Evolutionary conservation across 1,284 basidiomycete species (phyloP), one percentile per base, ranked within the genome.

Genomic region (Rhizopogon parksii): DNA sequence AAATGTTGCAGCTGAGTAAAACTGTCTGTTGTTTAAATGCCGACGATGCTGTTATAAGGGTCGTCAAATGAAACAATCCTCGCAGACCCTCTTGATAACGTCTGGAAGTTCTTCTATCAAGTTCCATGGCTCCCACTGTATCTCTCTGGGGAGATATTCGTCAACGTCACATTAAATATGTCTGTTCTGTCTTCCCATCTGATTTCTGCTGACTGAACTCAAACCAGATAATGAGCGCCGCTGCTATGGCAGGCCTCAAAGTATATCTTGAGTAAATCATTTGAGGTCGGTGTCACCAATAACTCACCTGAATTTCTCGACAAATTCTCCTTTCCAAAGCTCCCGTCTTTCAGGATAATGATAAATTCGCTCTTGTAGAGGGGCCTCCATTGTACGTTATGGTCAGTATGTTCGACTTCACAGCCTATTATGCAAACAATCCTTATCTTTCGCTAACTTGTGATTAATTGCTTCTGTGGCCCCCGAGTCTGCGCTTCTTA

Each of bases 381-480:
- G 71, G 70, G 69, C 71, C 39, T 70, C 82, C 53, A 83, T 85
- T 60, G 75, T 80, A 34, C 74, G 72, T 55, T 79, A 82, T 67
- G 69, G 82, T 77, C 65, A 73, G 80, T 77, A 14, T 15, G 4
- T 40, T 19, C 2, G n/a, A 6, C 32, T 32, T 17, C 40, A 12
- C 15, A 19, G n/a, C 11, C 15, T 17, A 17, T 25, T 9, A 40
- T 15, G 2, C 0, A 25, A 6, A 25, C 4, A 9, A 40, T 30
- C 9, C 27, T 48, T 34, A n/a, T n/a, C 24, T 15, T 21, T 5
- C 37, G 36, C 49, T 56, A 21, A 45, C 46, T 4, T 19, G 36
- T 6, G 36, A 36, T 11, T 57, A 80, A 79, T 81, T 56, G 72
- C 75, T 50, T 65, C 69, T 38, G 64, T 79, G 46, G 74, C 73